Conservation (phyloP, 23 red algal species). For the Chondrus crispus region DNA sequence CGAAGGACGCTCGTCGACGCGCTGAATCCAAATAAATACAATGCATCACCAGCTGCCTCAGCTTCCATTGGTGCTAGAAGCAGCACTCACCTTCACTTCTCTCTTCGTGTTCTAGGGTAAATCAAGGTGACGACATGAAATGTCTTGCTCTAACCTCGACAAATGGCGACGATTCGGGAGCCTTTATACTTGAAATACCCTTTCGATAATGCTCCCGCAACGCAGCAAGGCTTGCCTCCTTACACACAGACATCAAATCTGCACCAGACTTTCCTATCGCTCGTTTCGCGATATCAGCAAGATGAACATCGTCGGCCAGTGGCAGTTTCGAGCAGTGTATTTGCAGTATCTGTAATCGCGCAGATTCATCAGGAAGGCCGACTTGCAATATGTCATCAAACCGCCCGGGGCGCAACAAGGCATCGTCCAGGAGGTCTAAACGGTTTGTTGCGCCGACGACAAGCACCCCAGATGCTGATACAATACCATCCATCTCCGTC, state of each 20-base stretch:
- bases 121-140: too few relatives aligned
- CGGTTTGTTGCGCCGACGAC: conserved; percentile 86
- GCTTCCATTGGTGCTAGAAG: too few relatives aligned
- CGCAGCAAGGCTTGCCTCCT: conserved; percentile 65
- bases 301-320: conserved; percentile 35
- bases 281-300: neutral
- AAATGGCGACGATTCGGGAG: too few relatives aligned
- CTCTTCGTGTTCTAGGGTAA: too few relatives aligned
- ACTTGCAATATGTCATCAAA: conserved; percentile 90
- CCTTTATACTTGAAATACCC: too few relatives aligned
- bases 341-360: conserved; percentile 34
- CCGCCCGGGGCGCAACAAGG: conserved; percentile 80
- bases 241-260: conserved; percentile 48
- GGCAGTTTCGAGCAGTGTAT: neutral
- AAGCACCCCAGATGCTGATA: conserved; percentile 29
- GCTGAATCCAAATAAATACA: too few relatives aligned
- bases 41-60: too few relatives aligned
- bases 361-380: neutral
- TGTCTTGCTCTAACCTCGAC: too few relatives aligned
- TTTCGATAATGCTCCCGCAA: conserved; percentile 38
- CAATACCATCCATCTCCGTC: conserved; percentile 95
- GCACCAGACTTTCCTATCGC: conserved; percentile 41
- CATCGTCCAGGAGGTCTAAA: conserved; percentile 78
- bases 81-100: too few relatives aligned
- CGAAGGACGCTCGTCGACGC: too few relatives aligned